Evolutionary conservation across 164 flowering plant genomes (phyloP).

Genomic region (Houttuynia cordata): DNA sequence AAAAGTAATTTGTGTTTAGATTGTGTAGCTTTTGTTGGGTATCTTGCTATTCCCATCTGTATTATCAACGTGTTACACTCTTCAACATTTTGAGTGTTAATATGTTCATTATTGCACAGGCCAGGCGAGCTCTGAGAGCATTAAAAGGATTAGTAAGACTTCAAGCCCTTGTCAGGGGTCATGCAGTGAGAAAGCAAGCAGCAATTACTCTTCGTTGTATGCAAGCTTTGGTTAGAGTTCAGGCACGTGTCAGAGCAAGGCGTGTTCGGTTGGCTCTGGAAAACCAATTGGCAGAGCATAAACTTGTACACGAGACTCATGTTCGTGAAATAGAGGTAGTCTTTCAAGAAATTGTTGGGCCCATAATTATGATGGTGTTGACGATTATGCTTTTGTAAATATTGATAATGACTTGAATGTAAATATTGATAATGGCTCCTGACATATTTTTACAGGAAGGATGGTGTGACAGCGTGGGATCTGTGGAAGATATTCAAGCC

Average conservation of each 20-base stretch:
- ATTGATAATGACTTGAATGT: not conserved
- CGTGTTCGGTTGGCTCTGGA: conserved; percentile 93
- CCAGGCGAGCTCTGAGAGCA: conserved; percentile 91
- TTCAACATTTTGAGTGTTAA: not conserved
- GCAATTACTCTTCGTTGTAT: conserved; percentile 93
- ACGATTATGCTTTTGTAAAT: not conserved
- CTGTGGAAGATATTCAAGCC: conserved; percentile 84
- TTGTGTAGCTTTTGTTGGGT: too few relatives aligned
- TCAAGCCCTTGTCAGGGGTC: conserved; percentile 97
- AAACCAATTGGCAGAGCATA: conserved; percentile 61
- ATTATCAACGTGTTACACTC: too few relatives aligned
- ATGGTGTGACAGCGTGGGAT: conserved; percentile 93
- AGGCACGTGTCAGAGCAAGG: conserved; percentile 96
- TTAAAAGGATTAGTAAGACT: conserved; percentile 93
- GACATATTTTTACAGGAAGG: conserved; percentile 52
- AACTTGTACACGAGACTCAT: conserved; percentile 60
- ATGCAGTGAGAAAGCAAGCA: conserved; percentile 98
- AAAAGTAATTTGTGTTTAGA: not conserved
- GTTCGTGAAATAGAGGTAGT: conserved; percentile 84
- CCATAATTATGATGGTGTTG: not conserved
- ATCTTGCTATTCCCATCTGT: too few relatives aligned
- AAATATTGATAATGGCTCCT: conserved; percentile 3
- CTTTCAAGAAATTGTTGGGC: not conserved
- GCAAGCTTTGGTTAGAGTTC: conserved; percentile 99
- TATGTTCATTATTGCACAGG: conserved; percentile 27